Evolutionary conservation across 164 flowering plant species (phyloP).

Genomic region (Dillenia suffruticosa): DNA sequence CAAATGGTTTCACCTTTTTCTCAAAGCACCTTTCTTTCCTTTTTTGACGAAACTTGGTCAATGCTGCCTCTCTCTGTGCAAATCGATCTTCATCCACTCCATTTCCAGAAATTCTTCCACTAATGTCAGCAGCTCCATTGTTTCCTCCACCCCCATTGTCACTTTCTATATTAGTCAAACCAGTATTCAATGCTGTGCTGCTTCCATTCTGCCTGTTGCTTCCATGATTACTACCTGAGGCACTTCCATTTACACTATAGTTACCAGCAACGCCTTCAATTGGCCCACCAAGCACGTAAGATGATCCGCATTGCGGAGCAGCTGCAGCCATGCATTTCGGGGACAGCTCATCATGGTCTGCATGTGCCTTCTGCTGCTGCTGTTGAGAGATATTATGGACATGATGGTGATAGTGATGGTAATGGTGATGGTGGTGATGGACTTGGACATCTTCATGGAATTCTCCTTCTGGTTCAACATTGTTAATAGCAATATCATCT

Average conservation of each 20-base stretch:
- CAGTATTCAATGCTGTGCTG: conserved; percentile 38
- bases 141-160: conserved; percentile 41
- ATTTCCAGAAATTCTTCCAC: conserved; percentile 29
- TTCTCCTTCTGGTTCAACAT: conserved; percentile 23
- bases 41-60: conserved; percentile 77
- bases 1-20: conserved; percentile 49
- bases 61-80: conserved; percentile 73
- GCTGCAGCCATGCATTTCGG: conserved; percentile 30
- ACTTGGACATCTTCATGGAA: conserved; percentile 40
- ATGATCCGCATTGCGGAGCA: conserved; percentile 51
- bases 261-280: conserved; percentile 39
- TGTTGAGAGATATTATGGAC: conserved; percentile 30
- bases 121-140: conserved; percentile 30
- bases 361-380: conserved; percentile 24
- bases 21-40: conserved; percentile 81
- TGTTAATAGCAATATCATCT: conserved; percentile 22
- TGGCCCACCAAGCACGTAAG: conserved; percentile 39
- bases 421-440: conserved; percentile 57
- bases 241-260: conserved; percentile 60
- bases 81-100: conserved; percentile 46
- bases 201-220: conserved; percentile 66
- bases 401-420: conserved; percentile 58
- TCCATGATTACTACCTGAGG: conserved; percentile 68
- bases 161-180: conserved; percentile 36
- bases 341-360: conserved; percentile 39